Conservation (phyloP, 495 filamentous ascomycete species). For the Aspergillus funiculosus region DNA sequence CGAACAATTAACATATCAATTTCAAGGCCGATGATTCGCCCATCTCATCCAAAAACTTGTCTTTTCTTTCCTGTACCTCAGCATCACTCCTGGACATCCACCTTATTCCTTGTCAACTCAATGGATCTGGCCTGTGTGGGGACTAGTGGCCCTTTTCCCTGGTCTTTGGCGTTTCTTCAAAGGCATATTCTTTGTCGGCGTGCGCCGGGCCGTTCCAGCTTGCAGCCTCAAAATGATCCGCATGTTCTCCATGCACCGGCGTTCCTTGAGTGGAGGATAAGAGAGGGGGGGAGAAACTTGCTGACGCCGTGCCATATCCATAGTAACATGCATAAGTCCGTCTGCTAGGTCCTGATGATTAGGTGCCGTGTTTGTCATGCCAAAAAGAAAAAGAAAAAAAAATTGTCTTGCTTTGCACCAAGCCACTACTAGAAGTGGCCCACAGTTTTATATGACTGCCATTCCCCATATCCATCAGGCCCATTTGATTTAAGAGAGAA, state of each 20-base stretch:
- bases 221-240: constrained; percentile 51
- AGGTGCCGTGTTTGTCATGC: constrained; percentile 37
- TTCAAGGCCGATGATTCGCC: constrained; percentile 33
- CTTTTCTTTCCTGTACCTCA: constrained; percentile 16
- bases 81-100: constrained; percentile 4
- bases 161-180: constrained; percentile 39
- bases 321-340: constrained; percentile 39
- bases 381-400: constrained; percentile 9
- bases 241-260: constrained; percentile 35
- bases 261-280: constrained; percentile 36
- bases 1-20: constrained; percentile 14
- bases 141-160: constrained; percentile 23
- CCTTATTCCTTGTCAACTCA: constrained; percentile 17
- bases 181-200: constrained; percentile 37
- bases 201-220: constrained; percentile 49
- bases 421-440: constrained; percentile 31
- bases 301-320: constrained; percentile 36
- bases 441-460: constrained; percentile 42
- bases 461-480: constrained; percentile 31
- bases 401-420: constrained; percentile 24
- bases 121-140: constrained; percentile 18
- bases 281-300: constrained; percentile 30
- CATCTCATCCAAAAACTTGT: constrained; percentile 12
- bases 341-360: constrained; percentile 36
- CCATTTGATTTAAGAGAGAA: constrained; percentile 17